Base-by-base conservation (phyloP, 1,284 basidiomycete genomes). In the Ustanciosporium gigantosporum region DNA sequence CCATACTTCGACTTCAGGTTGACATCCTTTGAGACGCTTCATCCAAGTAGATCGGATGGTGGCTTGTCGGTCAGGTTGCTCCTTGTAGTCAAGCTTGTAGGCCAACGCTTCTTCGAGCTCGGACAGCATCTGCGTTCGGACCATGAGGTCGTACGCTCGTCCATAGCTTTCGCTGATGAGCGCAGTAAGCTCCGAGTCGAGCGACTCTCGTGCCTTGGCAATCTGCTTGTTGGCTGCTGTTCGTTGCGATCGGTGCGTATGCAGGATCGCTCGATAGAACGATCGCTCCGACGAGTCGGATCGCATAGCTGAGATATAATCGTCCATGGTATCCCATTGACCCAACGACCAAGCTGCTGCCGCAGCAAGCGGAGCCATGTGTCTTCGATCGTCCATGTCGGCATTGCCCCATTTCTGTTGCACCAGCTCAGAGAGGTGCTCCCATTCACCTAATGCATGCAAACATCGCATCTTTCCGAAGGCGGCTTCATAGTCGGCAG, bases 1-100 rank as follows among this genome's bases (percentile, higher is more conserved):
- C 95, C 95, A 99, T 4, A 96, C 92, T 79, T 99, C 95, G 16
- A 98, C 95, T 68, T 98, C 95, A 15, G 91, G 90, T 77, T 98
- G 93, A 79, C 94, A 97, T 2, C 93, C 95, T 81, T 91, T 88
- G 32, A 99, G 80, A 53, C 90, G 91, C 68, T 62, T 68, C 53
- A 61, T 57, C 55, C 50, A 66, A 13, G 73, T 76, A 8, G 66
- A 49, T 3, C 75, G 70, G 41, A 77, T 76, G 25, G 73, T 75
- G 6, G 72, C 73, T 41, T 76, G 74, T 20, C 92, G 86, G 64
- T 95, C 91, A 2, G 91, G 89, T 70, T 97, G 92, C 78, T 98
- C 75, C 34, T 67, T 65, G 52, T 69, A 76, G 41, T 79, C 78
- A 39, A 79, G 74, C 80, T 98, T 98, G 82, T 95, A 98, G 25